Evolutionary conservation across 768 basidiomycete genomes (phyloP).

Genomic region (Suillus brevipes): DNA sequence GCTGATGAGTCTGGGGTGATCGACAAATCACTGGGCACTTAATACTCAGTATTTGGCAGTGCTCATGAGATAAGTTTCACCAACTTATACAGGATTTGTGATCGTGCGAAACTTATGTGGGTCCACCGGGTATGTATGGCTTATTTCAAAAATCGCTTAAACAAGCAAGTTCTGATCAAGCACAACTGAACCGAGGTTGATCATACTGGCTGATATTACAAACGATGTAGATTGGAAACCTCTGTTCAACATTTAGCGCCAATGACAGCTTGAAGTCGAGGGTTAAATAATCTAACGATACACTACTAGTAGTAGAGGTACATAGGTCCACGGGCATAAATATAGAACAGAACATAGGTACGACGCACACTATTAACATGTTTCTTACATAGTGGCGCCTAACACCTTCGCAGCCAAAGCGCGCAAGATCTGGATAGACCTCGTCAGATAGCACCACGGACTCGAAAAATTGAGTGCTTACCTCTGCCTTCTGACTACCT

Average conservation of each 20-base stretch:
- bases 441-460: not conserved
- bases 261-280: not conserved
- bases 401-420: slow-evolving; percentile 82
- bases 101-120: not conserved
- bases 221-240: not conserved
- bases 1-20: not conserved
- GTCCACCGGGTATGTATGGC: no score
- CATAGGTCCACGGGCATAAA: not conserved
- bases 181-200: not conserved
- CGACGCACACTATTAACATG: not conserved
- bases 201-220: not conserved
- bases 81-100: not conserved
- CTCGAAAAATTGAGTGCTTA: slow-evolving; percentile 29
- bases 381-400: slow-evolving; percentile 52
- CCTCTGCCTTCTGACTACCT: slow-evolving; percentile 84
- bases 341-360: not conserved
- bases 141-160: not conserved
- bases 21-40: not conserved
- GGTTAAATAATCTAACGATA: not conserved
- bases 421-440: slow-evolving; percentile 61
- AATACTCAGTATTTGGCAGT: no score
- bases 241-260: not conserved
- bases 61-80: not conserved
- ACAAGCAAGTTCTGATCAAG: not conserved
- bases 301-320: not conserved